A percentile compares a stretch with the other conserved stretches of the same genome.
These are phyloP conservation scores for Lentinula detonsa DNA, from an alignment of 768 basidiomycete genomes.

Conservation along the genomic window DNA sequence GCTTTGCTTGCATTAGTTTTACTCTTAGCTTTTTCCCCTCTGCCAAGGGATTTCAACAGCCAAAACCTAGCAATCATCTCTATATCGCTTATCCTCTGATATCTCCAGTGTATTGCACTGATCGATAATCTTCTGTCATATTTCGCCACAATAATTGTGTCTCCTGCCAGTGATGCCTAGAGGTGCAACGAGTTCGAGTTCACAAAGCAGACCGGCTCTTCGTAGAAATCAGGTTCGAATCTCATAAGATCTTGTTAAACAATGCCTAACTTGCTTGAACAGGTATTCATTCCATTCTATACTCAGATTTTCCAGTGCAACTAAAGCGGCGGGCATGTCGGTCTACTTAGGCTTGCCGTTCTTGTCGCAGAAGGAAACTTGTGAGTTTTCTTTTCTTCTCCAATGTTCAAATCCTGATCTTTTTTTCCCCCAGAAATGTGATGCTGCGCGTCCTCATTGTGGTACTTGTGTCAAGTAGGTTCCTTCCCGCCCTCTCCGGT, in stretches of 20 bases:
- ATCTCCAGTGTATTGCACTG: neutral
- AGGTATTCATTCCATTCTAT: neutral
- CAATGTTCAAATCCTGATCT: neutral
- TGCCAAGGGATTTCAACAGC: neutral
- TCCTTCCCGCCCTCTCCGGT: neutral
- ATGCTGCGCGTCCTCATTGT: constrained; percentile 82
- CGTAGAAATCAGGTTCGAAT: constrained; percentile 68
- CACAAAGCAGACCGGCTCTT: constrained; percentile 50
- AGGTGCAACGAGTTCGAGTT: constrained; percentile 29
- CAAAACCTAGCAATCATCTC: neutral
- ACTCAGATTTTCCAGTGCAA: neutral
- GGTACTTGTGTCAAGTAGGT: constrained; percentile 78
- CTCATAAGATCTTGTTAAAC: neutral
- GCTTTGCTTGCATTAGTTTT: neutral
- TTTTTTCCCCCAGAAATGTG: constrained; percentile 61
- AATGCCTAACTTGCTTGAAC: neutral
- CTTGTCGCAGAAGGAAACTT: constrained; percentile 81
- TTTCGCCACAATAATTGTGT: neutral
- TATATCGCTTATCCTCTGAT: neutral
- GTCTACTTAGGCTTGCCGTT: constrained; percentile 58
- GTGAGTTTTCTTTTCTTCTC: constrained; percentile 34
- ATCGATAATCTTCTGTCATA: neutral
- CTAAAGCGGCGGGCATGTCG: neutral
- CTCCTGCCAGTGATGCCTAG: constrained; percentile 56
- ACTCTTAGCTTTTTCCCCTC: neutral